phyloP scores from a whole-genome alignment of 345 rosid species.

The Camelina sativa region DNA sequence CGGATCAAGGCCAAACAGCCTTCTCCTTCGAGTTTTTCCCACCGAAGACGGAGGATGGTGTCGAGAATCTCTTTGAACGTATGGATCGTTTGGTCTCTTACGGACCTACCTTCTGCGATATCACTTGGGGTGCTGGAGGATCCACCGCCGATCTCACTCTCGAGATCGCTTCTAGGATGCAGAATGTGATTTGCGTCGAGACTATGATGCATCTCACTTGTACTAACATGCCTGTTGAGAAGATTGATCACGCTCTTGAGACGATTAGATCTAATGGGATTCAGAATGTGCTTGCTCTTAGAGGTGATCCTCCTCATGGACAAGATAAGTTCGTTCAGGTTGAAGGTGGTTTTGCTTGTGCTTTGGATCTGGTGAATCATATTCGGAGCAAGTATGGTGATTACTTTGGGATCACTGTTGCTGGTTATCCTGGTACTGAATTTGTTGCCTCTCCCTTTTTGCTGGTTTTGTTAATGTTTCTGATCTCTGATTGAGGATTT shows the following conservation, averaged over 20 bases:
- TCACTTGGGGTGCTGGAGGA: constrained; percentile 99
- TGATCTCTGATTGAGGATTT: constrained; percentile 18
- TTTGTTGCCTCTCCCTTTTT: neutral
- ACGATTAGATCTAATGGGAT: constrained; percentile 88
- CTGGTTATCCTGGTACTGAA: constrained; percentile 89
- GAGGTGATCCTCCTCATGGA: constrained; percentile 99
- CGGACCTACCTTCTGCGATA: constrained; percentile 92
- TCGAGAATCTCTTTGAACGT: constrained; percentile 92
- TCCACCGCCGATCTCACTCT: constrained; percentile 96
- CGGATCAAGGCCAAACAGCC: constrained; percentile 53
- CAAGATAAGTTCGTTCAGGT: constrained; percentile 96
- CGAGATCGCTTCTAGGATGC: constrained; percentile 95
- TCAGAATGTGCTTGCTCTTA: constrained; percentile 96
- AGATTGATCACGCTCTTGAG: constrained; percentile 88
- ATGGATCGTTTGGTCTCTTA: constrained; percentile 96
- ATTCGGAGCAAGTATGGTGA: constrained; percentile 74
- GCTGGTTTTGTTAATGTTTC: neutral
- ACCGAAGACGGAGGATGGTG: constrained; percentile 96
- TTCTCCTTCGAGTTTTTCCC: constrained; percentile 99
- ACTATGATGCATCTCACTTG: constrained; percentile 99
- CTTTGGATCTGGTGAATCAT: constrained; percentile 92
- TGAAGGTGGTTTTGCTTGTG: constrained; percentile 94
- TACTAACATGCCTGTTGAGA: constrained; percentile 95
- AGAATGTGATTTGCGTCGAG: constrained; percentile 95
- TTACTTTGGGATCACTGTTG: constrained; percentile 96